Percentiles rank a stretch among this genome's conserved stretches.
phyloP scores from a whole-genome alignment of 1,139 yeast genomes.

The Meyerozyma smithsonii region DNA sequence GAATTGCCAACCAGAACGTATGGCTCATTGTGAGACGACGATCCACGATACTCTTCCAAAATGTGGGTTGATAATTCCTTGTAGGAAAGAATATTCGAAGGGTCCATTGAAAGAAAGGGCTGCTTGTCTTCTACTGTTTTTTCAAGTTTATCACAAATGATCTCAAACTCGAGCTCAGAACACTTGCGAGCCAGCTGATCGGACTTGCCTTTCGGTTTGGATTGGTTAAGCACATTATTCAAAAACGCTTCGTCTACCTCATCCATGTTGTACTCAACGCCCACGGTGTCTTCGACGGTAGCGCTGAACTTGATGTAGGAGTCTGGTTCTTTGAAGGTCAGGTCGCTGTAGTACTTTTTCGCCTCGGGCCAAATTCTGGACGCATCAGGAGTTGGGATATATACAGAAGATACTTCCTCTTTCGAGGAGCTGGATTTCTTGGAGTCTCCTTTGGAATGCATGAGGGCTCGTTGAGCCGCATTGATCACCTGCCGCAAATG shows the following conservation, averaged over 20 bases:
- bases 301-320: constrained; percentile 86
- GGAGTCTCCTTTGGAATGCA: constrained; percentile 25
- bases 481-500: constrained; percentile 89
- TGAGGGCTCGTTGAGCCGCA: constrained; percentile 64
- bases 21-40: constrained; percentile 24
- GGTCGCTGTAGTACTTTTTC: constrained; percentile 59
- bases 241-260: constrained; percentile 78
- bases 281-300: constrained; percentile 90
- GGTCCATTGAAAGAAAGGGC: constrained; percentile 85
- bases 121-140: constrained; percentile 71
- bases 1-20: constrained; percentile 26
- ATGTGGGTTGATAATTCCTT: constrained; percentile 59
- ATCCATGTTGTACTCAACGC: constrained; percentile 86
- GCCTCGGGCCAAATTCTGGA: constrained; percentile 80
- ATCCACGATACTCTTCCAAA: constrained; percentile 29
- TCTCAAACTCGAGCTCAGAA: constrained; percentile 82
- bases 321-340: constrained; percentile 63
- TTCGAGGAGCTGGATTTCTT: constrained; percentile 20
- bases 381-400: constrained; percentile 97
- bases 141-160: constrained; percentile 71
- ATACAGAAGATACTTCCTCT: constrained; percentile 43
- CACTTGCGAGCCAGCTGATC: constrained; percentile 24
- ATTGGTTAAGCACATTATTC: constrained; percentile 32
- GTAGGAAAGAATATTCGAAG: constrained; percentile 65
- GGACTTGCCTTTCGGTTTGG: constrained; percentile 17